Evolutionary conservation across 73 alveolate species (phyloP), one percentile per base, ranked within the genome.

Genomic region (Paramecium pentaurelia): DNA sequence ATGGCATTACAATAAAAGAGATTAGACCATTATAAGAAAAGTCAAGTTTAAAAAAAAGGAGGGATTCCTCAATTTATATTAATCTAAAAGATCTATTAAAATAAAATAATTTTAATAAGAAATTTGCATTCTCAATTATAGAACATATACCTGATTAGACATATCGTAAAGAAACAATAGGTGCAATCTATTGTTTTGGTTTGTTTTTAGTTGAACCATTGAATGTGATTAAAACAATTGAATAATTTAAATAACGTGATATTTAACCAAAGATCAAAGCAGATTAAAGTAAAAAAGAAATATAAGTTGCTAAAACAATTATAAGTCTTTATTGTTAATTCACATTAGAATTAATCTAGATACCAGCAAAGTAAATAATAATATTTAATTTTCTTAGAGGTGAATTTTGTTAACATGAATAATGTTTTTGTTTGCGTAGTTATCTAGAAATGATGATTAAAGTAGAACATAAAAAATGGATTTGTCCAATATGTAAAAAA

Each of bases 41-140:
- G 30, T 80, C 91, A 80, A 38, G 91, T 16, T 25, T 80, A 27
- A 80, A 80, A 80, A 80, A 80, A 49, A 44, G 91, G n/a, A 80
- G 58, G 49, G 91, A 80, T 25, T 20, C 42, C 2, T 28, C 73
- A n/a, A 47, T 80, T 20, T 27, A 8, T 18, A 9, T 44, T 3
- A 45, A 42, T 42, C 11, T 80, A 7, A 42, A 30, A 47, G 91
- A 80, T 44, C 20, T 80, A 45, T 3, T 80, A n/a, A 80, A 42
- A 49, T 12, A 49, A 44, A 34, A 80, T 64, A 64, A 28, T 12
- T 64, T 27, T 27, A 28, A 51, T 32, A 64, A 34, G 12, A 64
- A 64, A 27, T 64, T 32, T 28, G 28, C 16, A 28, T 64, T 64
- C 30, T 32, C 84, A 6, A 32, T 28, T 25, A 34, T 64, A 3